Evolutionary conservation across 2,329 filamentous ascomycete genomes (phyloP).

Genomic region (Dothidotthia symphoricarpi): DNA sequence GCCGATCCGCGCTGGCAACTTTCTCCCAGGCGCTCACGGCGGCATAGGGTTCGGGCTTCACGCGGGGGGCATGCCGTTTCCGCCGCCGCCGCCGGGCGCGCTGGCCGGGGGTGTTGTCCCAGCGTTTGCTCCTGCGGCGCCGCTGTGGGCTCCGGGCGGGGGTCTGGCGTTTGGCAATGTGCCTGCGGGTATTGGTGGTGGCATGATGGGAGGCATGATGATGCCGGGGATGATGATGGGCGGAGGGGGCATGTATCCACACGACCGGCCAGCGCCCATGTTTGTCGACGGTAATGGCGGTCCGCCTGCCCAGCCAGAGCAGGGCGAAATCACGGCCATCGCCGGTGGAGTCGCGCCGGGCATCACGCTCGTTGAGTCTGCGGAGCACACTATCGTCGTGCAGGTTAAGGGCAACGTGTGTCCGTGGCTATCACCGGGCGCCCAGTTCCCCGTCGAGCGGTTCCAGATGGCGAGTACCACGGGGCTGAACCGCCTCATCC

Average conservation of each 20-base stretch:
- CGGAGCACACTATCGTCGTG: conserved; percentile 26
- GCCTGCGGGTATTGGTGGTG: conserved; percentile 12
- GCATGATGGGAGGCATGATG: conserved; percentile 5
- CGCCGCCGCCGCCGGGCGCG: conserved; percentile 26
- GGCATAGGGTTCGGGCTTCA: conserved; percentile 31
- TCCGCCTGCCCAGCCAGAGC: conserved; percentile 18
- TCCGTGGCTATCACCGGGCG: conserved; percentile 32
- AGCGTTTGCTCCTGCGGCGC: conserved; percentile 25
- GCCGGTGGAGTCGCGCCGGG: conserved; percentile 30
- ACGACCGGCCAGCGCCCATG: conserved; percentile 22
- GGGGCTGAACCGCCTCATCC: conserved; percentile 33
- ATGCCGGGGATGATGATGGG: conserved; percentile 11
- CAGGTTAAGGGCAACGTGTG: conserved; percentile 29
- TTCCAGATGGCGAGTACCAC: conserved; percentile 21
- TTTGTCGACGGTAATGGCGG: conserved; percentile 24
- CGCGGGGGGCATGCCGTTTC: conserved; percentile 21
- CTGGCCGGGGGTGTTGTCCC: conserved; percentile 19
- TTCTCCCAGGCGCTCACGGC: conserved; percentile 24
- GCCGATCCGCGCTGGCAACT: conserved; percentile 23
- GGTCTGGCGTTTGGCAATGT: conserved; percentile 27
- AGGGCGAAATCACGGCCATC: conserved; percentile 25
- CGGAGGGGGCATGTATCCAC: conserved; percentile 10
- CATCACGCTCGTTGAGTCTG: conserved; percentile 26
- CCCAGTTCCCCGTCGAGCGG: conserved; percentile 27
- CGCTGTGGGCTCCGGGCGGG: conserved; percentile 20